These are phyloP conservation scores for Picochlorum costavermella DNA, from an alignment of 139 green algal genomes.

Conservation along the genomic window DNA sequence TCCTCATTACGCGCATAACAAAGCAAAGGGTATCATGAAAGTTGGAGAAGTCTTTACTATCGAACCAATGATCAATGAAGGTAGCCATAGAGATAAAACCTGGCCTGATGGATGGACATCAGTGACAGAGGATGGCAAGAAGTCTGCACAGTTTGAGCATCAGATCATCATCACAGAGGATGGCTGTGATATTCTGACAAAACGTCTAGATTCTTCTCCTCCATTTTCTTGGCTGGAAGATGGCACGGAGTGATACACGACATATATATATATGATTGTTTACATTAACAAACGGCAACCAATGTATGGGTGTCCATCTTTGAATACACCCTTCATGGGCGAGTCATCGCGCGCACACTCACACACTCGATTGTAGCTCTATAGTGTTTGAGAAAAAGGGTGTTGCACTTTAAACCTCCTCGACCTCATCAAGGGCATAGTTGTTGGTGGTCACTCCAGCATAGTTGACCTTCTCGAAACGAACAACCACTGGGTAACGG, in stretches of 20 bases:
- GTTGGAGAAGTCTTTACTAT: slow-evolving; percentile 87
- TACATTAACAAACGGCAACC: background rate
- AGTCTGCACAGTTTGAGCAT: slow-evolving; percentile 94
- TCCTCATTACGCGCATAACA: slow-evolving; percentile 90
- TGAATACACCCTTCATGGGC: no score
- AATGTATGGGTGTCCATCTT: background rate
- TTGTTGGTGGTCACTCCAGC: slow-evolving; percentile 96
- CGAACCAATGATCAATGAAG: slow-evolving; percentile 96
- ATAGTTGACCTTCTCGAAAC: slow-evolving; percentile 98
- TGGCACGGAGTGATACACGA: background rate
- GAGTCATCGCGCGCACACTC: no score
- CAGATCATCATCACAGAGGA: slow-evolving; percentile 73
- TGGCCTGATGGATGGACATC: slow-evolving; percentile 97
- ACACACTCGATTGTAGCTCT: background rate
- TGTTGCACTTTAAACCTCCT: slow-evolving; percentile 23
- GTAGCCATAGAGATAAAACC: slow-evolving; percentile 61
- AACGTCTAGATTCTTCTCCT: slow-evolving; percentile 59
- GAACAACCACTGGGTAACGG: slow-evolving; percentile 92
- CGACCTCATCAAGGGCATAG: slow-evolving; percentile 90
- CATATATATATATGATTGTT: background rate
- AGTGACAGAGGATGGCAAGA: slow-evolving; percentile 77
- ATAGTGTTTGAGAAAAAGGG: background rate
- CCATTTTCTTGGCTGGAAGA: slow-evolving; percentile 66
- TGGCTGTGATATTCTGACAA: slow-evolving; percentile 75
- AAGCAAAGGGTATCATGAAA: slow-evolving; percentile 87